Evolutionary conservation across 768 basidiomycete genomes (phyloP), one percentile per base, ranked within the genome.

Genomic region (Tricholoma sp.): DNA sequence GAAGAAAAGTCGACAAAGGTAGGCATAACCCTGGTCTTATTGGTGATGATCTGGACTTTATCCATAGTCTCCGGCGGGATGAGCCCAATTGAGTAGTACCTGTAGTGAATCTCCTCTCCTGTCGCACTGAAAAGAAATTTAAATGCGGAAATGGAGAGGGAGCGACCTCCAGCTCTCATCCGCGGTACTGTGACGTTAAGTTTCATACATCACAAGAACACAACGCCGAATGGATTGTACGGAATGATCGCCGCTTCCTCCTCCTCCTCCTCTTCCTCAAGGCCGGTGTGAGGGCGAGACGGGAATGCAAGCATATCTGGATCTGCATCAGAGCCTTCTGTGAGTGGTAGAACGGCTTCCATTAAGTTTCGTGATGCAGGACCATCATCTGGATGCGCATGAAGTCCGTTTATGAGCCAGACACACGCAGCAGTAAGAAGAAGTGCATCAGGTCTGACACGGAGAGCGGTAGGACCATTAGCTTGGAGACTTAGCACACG

Each of bases 381-480:
- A 1, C 65, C 60, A 5, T 64, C 54, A 29, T 72, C 69, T 0
- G 68, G 68, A 0, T 59, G 55, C 1, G 68, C 68, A 70, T n/a
- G n/a, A n/a, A n/a, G n/a, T n/a, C n/a, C n/a, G n/a, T n/a, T n/a
- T n/a, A n/a, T n/a, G n/a, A n/a, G 55, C 67, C 66, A 69, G 0
- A 57, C 57, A 7, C 57, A 49, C 0, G 59, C 63, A 2, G 65
- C 66, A 0, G 66, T 67, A 6, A 72, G 62, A 1, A 66, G 51
- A 6, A 72, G 57, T 7, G 65, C 64, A 2, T 16, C 7, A 4
- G 39, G n/a, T 6, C 11, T 50, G 1, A 37, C 16, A 12, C 65
- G 61, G 2, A 27, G 21, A 3, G 4, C 11, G 11, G 50, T n/a
- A 7, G 2, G 16, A 0, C 62, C 67, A 4, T 54, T 47, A 3